Evolutionary conservation across 2,329 filamentous ascomycete genomes (phyloP).

Genomic region (Colletotrichum musae): DNA sequence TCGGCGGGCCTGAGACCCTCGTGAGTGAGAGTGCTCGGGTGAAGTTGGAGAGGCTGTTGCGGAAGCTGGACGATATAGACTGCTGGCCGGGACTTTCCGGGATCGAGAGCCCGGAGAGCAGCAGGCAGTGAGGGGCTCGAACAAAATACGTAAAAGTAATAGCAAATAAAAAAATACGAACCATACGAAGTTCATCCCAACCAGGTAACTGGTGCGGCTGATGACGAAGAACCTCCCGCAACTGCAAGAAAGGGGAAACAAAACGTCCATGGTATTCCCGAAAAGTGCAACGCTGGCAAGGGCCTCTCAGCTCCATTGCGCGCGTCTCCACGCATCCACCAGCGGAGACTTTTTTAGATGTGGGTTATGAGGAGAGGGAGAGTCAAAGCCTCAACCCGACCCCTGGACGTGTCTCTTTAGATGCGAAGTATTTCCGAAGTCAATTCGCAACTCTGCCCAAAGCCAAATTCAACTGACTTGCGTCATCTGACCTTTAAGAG

Average conservation of each 20-base stretch:
- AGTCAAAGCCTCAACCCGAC: background rate
- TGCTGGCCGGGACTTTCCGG: conserved; percentile 46
- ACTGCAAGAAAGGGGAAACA: too few relatives aligned
- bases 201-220: too few relatives aligned
- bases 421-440: conserved; percentile 37
- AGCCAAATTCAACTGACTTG: background rate
- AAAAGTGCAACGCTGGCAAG: background rate
- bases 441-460: background rate
- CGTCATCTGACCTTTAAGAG: background rate
- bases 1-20: conserved; percentile 32
- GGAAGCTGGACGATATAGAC: conserved; percentile 50
- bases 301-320: background rate
- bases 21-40: conserved; percentile 32
- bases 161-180: background rate
- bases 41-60: conserved; percentile 49
- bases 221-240: too few relatives aligned
- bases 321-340: conserved; percentile 34
- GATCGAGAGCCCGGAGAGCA: conserved; percentile 23
- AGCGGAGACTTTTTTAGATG: conserved; percentile 20
- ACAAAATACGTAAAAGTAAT: background rate
- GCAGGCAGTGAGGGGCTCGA: background rate
- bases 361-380: conserved; percentile 25
- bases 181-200: background rate
- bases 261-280: background rate
- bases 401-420: background rate